These are phyloP conservation scores for Talaromyces piceae DNA, from an alignment of 2,329 filamentous ascomycete species.

Conservation along the genomic window DNA sequence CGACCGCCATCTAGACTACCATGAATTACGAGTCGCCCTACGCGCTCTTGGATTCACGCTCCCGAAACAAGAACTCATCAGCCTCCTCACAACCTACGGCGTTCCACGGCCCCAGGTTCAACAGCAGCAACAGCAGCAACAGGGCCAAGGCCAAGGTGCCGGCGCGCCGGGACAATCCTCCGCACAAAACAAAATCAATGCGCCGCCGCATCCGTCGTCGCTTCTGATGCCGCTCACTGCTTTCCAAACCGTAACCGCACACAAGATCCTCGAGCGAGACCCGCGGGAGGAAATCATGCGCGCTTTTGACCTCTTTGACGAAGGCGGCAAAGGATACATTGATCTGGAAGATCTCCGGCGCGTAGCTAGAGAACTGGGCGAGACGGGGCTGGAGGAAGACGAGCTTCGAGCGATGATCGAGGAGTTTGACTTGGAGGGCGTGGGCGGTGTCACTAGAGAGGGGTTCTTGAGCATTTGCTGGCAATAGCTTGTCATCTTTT, in stretches of 20 bases:
- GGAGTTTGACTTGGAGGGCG: conserved; percentile 91
- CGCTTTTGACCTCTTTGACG: conserved; percentile 89
- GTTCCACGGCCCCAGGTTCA: conserved; percentile 55
- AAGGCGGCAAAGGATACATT: conserved; percentile 84
- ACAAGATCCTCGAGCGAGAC: conserved; percentile 72
- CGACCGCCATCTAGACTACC: conserved; percentile 89
- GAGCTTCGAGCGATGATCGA: conserved; percentile 95
- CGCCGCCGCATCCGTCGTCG: conserved; percentile 53
- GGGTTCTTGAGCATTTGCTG: conserved; percentile 62
- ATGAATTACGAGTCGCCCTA: conserved; percentile 94
- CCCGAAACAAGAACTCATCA: conserved; percentile 75
- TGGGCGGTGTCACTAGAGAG: conserved; percentile 63
- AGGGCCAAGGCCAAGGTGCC: conserved; percentile 25
- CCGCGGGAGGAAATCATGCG: conserved; percentile 84
- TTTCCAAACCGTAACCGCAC: conserved; percentile 70
- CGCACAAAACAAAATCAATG: conserved; percentile 34
- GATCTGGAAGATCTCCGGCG: conserved; percentile 78
- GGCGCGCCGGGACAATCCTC: conserved; percentile 13
- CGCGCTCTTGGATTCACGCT: conserved; percentile 93
- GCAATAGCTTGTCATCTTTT: conserved; percentile 28
- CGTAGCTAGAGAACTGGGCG: conserved; percentile 84
- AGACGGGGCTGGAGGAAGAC: conserved; percentile 78
- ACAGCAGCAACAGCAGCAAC: conserved; percentile 13
- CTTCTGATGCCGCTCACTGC: conserved; percentile 65
- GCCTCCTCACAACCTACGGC: conserved; percentile 73